phyloP scores from a whole-genome alignment of 23 red algal genomes.

The Agarophyton chilense region DNA sequence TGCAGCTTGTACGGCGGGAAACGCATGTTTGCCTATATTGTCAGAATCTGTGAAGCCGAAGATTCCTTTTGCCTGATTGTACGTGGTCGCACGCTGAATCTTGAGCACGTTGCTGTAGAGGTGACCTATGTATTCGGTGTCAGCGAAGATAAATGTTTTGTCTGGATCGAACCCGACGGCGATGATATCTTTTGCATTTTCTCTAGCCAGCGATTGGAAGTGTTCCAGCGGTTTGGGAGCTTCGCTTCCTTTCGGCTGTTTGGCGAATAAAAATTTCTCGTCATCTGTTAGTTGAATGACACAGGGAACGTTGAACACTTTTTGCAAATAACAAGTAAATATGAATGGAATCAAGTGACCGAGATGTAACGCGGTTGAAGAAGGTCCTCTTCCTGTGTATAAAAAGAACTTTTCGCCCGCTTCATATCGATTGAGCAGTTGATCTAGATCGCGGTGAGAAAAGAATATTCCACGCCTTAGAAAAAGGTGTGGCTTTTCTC shows the following conservation, averaged over 20 bases:
- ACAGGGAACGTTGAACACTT: slow-evolving; percentile 75
- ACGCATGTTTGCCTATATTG: slow-evolving; percentile 98
- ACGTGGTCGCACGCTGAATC: slow-evolving; percentile 90
- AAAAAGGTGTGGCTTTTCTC: slow-evolving; percentile 79
- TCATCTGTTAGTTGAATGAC: slow-evolving; percentile 99
- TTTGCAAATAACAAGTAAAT: slow-evolving; percentile 94
- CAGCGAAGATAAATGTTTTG: slow-evolving; percentile 89
- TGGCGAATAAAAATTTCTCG: slow-evolving; percentile 99
- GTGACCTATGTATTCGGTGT: slow-evolving; percentile 86
- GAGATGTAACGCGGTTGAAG: slow-evolving; percentile 80
- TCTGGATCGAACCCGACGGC: slow-evolving; percentile 92
- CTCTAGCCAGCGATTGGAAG: slow-evolving; percentile 76
- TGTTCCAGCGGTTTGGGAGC: slow-evolving; percentile 64
- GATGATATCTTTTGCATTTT: slow-evolving; percentile 98
- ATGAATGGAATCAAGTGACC: slow-evolving; percentile 96
- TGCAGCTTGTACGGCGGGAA: slow-evolving; percentile 96
- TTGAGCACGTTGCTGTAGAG: slow-evolving; percentile 87
- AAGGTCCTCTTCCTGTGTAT: slow-evolving; percentile 96
- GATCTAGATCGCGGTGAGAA: slow-evolving; percentile 89
- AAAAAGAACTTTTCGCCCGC: slow-evolving; percentile 89
- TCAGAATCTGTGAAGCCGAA: slow-evolving; percentile 97
- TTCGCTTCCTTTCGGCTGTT: slow-evolving; percentile 61
- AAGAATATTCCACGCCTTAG: slow-evolving; percentile 94
- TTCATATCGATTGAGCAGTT: slow-evolving; percentile 85
- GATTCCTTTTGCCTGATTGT: slow-evolving; percentile 92